Base-by-base conservation (phyloP, 2,329 filamentous ascomycete genomes). In the Diaporthe nobilis region DNA sequence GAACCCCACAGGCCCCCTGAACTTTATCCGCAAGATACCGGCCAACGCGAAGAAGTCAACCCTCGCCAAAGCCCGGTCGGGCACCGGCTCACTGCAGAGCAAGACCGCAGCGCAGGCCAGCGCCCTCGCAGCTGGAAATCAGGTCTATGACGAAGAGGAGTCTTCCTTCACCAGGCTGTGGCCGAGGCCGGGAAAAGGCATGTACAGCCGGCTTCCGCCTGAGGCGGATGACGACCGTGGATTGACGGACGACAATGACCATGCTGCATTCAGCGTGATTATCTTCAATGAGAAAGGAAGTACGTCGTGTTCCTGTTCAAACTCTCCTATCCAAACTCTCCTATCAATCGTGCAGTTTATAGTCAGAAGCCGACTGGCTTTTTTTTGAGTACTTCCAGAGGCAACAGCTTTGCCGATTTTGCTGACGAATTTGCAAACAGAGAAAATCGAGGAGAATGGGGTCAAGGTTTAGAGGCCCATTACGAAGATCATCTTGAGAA, bases 21-120 rank as follows among this genome's bases (percentile, higher is more conserved):
- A 85, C 58, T 87, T 84, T 70, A 83, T 85, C 51, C 82, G 84
- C 76, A 85, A 85, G 78, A 80, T 84, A 22, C 76, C 75, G 44
- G 73, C 75, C 42, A 71, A 68, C 60, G 72, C 81, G 75, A 68
- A 79, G 75, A 75, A 78, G 77, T 74, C 77, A 61, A 65, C 77
- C 74, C 68, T 76, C 65, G 34, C 60, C 3, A 77, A 76, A 63
- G 76, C 74, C 20, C 74, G 75, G 17, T 76, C 76, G 6, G 72
- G 77, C 12, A 75, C 72, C 20, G 75, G 76, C 17, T 71, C 51
- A 7, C 42, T 75, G 17, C 76, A 77, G 71, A 74, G 67, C 70
- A 75, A 77, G 49, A 65, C 61, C 12, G 77, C 70, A 9, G 75
- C 73, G 9, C 70, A 73, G 67, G 73, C 71, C 28, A 63, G 60